These are phyloP conservation scores for Didymella pomorum DNA, from an alignment of 2,329 filamentous ascomycete species.

Conservation along the genomic window DNA sequence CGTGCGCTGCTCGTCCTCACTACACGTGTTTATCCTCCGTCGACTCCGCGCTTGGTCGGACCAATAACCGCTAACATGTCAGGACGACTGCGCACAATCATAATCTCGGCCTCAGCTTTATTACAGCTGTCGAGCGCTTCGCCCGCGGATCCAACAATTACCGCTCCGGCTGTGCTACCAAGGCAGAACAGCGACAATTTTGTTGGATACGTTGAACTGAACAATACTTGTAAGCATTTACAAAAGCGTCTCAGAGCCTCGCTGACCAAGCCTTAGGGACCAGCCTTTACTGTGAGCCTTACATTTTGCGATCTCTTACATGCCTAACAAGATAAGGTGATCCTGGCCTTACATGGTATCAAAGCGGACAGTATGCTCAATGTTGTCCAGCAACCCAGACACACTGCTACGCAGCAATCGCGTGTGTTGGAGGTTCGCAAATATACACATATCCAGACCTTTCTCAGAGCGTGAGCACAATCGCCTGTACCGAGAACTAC, in stretches of 20 bases:
- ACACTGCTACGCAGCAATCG: conserved; percentile 38
- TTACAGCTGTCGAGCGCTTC: conserved; percentile 26
- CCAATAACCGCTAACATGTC: conserved; percentile 24
- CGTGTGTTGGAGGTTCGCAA: conserved; percentile 37
- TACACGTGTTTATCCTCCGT: background rate
- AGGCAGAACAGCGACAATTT: conserved; percentile 37
- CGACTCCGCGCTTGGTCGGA: background rate
- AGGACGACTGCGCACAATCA: conserved; percentile 20
- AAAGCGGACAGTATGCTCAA: conserved; percentile 40
- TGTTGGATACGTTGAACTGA: conserved; percentile 36
- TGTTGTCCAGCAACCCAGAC: conserved; percentile 38
- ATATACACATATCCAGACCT: conserved; percentile 35
- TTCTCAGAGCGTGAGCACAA: conserved; percentile 29
- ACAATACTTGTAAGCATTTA: conserved; percentile 31
- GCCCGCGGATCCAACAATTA: conserved; percentile 43
- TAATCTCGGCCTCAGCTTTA: conserved; percentile 27
- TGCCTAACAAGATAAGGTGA: conserved; percentile 14
- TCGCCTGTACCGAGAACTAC: conserved; percentile 42
- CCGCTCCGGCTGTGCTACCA: conserved; percentile 36
- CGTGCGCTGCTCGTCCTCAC: background rate
- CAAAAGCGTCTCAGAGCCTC: background rate
- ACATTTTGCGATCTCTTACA: too few species aligned
- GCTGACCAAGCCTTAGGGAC: conserved; percentile 29
- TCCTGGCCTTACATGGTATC: conserved; percentile 40
- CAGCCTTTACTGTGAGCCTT: conserved; percentile 28